Conservation (phyloP, 2,329 filamentous ascomycete species). For the Curvularia lunata region DNA sequence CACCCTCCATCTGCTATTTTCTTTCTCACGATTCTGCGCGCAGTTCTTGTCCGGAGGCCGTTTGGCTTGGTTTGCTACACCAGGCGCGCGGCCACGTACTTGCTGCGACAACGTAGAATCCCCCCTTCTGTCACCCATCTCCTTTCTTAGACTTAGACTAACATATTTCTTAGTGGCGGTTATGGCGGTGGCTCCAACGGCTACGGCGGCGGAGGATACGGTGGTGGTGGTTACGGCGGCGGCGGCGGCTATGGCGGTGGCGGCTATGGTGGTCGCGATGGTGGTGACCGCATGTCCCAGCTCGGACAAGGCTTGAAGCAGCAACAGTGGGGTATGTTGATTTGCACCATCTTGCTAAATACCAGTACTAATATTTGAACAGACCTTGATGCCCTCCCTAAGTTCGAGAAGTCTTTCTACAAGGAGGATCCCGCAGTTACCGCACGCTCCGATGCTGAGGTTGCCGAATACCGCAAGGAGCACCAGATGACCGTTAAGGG, state of each 20-base stretch:
- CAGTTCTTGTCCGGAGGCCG: slow-evolving; percentile 35
- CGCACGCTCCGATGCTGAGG: slow-evolving; percentile 75
- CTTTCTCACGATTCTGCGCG: slow-evolving; percentile 40
- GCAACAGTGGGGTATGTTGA: slow-evolving; percentile 81
- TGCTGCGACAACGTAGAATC: slow-evolving; percentile 42
- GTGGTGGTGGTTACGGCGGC: slow-evolving; percentile 57
- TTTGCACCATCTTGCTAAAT: neutral
- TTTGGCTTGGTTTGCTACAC: slow-evolving; percentile 28
- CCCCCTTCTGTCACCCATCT: slow-evolving; percentile 25
- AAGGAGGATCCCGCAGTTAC: slow-evolving; percentile 87
- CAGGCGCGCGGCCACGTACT: slow-evolving; percentile 35
- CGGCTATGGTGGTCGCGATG: slow-evolving; percentile 58
- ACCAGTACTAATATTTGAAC: slow-evolving; percentile 32
- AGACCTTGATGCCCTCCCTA: slow-evolving; percentile 82
- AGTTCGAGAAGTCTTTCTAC: slow-evolving; percentile 99
- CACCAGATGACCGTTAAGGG: slow-evolving; percentile 86
- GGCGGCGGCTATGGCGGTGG: slow-evolving; percentile 48
- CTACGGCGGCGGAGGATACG: slow-evolving; percentile 59
- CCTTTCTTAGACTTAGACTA: slow-evolving; percentile 24
- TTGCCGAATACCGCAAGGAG: slow-evolving; percentile 85
- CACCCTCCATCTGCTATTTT: slow-evolving; percentile 39
- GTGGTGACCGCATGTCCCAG: slow-evolving; percentile 92
- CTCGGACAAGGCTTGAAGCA: slow-evolving; percentile 87
- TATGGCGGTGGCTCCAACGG: slow-evolving; percentile 64
- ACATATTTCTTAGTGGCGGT: slow-evolving; percentile 37